Evolutionary conservation across 768 basidiomycete species (phyloP).

Genomic region (Leccinum rimulosum): DNA sequence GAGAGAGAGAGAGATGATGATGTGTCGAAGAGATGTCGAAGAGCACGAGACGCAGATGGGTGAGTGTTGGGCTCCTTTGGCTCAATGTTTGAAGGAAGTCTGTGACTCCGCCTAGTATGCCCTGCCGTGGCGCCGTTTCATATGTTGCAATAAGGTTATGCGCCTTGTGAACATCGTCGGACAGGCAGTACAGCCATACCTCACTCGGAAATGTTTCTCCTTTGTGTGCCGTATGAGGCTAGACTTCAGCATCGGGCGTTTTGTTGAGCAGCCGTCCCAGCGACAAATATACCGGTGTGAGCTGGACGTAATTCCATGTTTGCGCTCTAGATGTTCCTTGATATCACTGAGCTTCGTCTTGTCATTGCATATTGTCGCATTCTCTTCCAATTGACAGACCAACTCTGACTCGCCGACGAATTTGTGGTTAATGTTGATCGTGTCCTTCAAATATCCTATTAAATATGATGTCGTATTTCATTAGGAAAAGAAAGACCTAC

Average conservation of each 20-base stretch:
- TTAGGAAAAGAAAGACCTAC: neutral
- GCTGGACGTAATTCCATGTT: neutral
- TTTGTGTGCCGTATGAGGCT: neutral
- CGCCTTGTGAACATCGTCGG: neutral
- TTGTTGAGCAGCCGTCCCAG: neutral
- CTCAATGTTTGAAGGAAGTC: neutral
- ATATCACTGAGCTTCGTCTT: neutral
- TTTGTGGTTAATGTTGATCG: neutral
- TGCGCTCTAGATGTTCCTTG: neutral
- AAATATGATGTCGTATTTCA: neutral
- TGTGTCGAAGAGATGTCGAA: too few species aligned
- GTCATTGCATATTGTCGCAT: neutral
- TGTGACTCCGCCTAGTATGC: neutral
- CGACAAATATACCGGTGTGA: neutral
- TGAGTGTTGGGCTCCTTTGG: too few species aligned
- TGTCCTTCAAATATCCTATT: neutral
- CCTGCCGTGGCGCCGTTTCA: neutral
- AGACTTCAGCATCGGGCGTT: neutral
- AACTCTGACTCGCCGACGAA: neutral
- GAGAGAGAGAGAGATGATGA: too few species aligned
- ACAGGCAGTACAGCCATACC: too few species aligned
- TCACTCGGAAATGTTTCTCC: too few species aligned
- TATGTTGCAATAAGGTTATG: neutral
- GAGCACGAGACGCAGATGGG: too few species aligned
- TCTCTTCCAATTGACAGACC: constrained; percentile 3